These are phyloP conservation scores for Sanguinoderma infundibulare DNA, from an alignment of 1,284 basidiomycete genomes.

Conservation along the genomic window DNA sequence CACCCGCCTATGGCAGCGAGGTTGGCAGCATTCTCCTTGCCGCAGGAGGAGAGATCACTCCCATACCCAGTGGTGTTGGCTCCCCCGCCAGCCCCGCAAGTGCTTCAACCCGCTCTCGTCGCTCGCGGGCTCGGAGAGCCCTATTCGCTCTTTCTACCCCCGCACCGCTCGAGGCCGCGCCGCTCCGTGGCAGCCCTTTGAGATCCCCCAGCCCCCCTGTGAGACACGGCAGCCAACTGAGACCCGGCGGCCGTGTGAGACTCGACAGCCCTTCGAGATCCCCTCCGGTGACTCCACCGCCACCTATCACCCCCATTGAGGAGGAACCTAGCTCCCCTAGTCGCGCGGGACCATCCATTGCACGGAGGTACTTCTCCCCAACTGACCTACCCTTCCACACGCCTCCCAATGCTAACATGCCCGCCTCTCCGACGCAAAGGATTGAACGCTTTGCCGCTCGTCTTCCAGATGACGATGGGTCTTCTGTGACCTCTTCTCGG, in stretches of 20 bases:
- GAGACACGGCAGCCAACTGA: no score
- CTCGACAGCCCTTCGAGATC: no score
- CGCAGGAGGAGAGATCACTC: slow-evolving; percentile 71
- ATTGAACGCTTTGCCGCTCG: slow-evolving; percentile 26
- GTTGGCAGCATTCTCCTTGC: slow-evolving; percentile 92
- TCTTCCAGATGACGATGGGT: slow-evolving; percentile 26
- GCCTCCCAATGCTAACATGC: slow-evolving; percentile 52
- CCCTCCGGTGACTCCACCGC: slow-evolving; percentile 66
- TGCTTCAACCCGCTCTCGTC: slow-evolving; percentile 56
- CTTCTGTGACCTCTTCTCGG: slow-evolving; percentile 38
- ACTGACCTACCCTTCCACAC: slow-evolving; percentile 66
- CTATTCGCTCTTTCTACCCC: slow-evolving; percentile 40
- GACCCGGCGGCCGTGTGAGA: no score
- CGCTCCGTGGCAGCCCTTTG: slow-evolving; percentile 51
- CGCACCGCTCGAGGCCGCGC: slow-evolving; percentile 59
- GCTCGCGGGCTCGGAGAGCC: slow-evolving; percentile 56
- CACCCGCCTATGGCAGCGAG: slow-evolving; percentile 94
- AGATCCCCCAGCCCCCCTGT: no score
- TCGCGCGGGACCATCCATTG: slow-evolving; percentile 47
- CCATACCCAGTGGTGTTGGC: slow-evolving; percentile 39
- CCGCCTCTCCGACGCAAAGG: slow-evolving; percentile 46
- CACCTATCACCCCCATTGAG: slow-evolving; percentile 78
- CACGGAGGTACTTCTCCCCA: slow-evolving; percentile 65
- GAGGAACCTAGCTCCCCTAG: slow-evolving; percentile 53
- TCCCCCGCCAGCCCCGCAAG: slow-evolving; percentile 49